Evolutionary conservation across 2,329 filamentous ascomycete species (phyloP), one percentile per base, ranked within the genome.

Genomic region (Kalaharituber pfeilii): DNA sequence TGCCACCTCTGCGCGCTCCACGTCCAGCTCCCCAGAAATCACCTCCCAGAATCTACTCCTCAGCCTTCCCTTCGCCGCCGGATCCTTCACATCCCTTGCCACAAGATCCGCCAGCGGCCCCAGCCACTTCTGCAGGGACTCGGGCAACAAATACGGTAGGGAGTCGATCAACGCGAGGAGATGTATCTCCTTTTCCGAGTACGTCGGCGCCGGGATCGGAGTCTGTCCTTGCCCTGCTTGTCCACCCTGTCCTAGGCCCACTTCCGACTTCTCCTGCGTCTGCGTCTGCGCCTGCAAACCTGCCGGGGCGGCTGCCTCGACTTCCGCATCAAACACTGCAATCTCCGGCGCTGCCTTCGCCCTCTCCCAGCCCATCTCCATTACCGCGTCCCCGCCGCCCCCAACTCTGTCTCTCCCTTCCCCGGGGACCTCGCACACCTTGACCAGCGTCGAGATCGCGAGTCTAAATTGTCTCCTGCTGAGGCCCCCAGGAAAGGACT

Each of bases 391-490:
- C 1, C 85, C 81, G n/a, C 94, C 75, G 55, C 83, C 75, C 0
- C 85, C 85, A 59, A 91, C 81, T 4, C 75, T 75, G 49, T 78
- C 79, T 29, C 83, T 79, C 39, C 93, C 75, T 1, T 79, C 76
- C 33, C 84, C 86, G 0, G 87, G 88, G 2, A 87, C 86, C 2
- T 83, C 81, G 9, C 86, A 80, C 56, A 93, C 81, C 62, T 83
- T 82, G 67, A 94, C 78, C 47, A 94, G 72, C 1, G 86, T 89
- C 66, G 82, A 85, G 72, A 94, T 88, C 9, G 87, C 88, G 8
- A 94, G 73, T 27, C 87, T 78, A 71, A 95, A 94, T 66, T 95
- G 88, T 15, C 87, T 79, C 0, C 84, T 75, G 0, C 85, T 88
- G 20, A 94, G 78, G 56, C 82, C 82, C 1, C 73, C 66, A 0